phyloP scores from a whole-genome alignment of 306 rosid species.

The Carpinus viminea region DNA sequence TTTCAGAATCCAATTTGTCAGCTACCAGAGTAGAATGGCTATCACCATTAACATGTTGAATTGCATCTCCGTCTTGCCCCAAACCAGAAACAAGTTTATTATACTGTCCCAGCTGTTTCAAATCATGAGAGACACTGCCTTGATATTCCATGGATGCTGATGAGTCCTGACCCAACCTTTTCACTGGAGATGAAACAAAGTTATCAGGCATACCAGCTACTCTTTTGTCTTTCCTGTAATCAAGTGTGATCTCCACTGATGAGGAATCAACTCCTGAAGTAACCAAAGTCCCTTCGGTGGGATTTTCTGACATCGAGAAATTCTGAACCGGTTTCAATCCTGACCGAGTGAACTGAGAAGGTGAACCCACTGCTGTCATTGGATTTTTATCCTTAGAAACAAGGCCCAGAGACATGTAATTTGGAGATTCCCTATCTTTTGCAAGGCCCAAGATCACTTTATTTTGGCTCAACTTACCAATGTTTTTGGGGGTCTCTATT shows the following conservation, averaged over 20 bases:
- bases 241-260: constrained; percentile 23
- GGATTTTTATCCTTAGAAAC: constrained; percentile 26
- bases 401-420: constrained; percentile 23
- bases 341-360: constrained; percentile 33
- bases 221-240: constrained; percentile 23
- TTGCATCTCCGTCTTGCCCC: constrained; percentile 26
- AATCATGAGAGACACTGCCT: constrained; percentile 26
- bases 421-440: constrained; percentile 28
- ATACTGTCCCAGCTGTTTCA: constrained; percentile 35
- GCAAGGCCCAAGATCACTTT: constrained; percentile 29
- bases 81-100: constrained; percentile 28
- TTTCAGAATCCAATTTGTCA: constrained; percentile 28
- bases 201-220: constrained; percentile 22
- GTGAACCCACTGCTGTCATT: constrained; percentile 30
- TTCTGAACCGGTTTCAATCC: constrained; percentile 33
- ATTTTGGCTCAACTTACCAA: constrained; percentile 37
- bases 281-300: constrained; percentile 14
- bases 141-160: constrained; percentile 32
- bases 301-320: constrained; percentile 28
- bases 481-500: constrained; percentile 30
- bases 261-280: constrained; percentile 23
- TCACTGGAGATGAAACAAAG: constrained; percentile 36
- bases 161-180: constrained; percentile 26
- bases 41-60: constrained; percentile 12
- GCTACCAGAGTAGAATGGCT: constrained; percentile 20